Evolutionary conservation across 352 stramenopile species (phyloP).

Genomic region (Pythium scleroteichum): DNA sequence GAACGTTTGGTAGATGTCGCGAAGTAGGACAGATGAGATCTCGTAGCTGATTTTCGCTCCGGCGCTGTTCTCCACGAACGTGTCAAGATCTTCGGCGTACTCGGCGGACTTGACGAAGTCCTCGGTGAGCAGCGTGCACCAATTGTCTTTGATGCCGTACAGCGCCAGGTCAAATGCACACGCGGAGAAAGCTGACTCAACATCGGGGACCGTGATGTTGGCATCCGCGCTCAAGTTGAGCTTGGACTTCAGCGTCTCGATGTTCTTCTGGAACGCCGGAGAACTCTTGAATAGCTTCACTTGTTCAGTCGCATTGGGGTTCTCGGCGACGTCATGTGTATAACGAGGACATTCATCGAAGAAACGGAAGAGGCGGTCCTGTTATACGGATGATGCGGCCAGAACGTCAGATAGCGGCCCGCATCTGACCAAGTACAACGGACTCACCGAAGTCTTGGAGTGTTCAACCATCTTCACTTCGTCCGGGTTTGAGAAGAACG

Average conservation of each 20-base stretch:
- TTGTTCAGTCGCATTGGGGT: constrained; percentile 27
- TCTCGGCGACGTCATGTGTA: constrained; percentile 43
- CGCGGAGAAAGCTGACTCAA: constrained; percentile 24
- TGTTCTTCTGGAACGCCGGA: constrained; percentile 19
- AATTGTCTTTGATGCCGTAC: constrained; percentile 18
- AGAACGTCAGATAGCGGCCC: neutral
- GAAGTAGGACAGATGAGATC: constrained; percentile 22
- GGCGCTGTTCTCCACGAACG: constrained; percentile 15
- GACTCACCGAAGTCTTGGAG: constrained; percentile 18
- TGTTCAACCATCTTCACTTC: constrained; percentile 47
- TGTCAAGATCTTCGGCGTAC: constrained; percentile 21
- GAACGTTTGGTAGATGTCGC: constrained; percentile 19
- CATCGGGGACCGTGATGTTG: constrained; percentile 13
- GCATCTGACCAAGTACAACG: too few species aligned
- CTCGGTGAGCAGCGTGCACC: constrained; percentile 21
- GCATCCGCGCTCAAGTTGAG: constrained; percentile 21
- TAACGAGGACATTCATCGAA: constrained; percentile 63
- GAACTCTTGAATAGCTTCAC: constrained; percentile 16
- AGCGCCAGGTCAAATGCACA: constrained; percentile 22
- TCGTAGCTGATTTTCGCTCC: constrained; percentile 30
- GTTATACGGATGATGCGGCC: neutral
- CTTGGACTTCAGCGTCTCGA: constrained; percentile 8
- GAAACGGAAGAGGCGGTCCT: constrained; percentile 59
- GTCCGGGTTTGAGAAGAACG: constrained; percentile 54
- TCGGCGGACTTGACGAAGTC: constrained; percentile 19